Conservation (phyloP, 306 rosid species). For the Acmispon strigosus region DNA sequence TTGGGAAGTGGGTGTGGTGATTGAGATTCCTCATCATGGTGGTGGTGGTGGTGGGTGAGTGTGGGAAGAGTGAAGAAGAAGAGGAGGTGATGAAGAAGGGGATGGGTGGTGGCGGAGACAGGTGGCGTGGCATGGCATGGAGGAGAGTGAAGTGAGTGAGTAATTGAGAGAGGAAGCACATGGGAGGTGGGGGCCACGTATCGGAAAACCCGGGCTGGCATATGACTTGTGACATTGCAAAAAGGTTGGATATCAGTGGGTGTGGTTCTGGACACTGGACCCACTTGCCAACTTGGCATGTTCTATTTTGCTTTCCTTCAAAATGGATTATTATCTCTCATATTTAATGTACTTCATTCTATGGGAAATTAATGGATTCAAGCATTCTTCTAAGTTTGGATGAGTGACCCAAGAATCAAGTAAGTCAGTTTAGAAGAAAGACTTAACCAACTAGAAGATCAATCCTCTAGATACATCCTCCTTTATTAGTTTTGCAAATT, state of each 20-base stretch:
- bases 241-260: neutral
- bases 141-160: neutral
- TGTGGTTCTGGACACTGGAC: neutral
- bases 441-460: no score
- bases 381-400: no score
- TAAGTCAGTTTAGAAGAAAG: no score
- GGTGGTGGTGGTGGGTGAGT: neutral
- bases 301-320: neutral
- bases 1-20: neutral
- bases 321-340: no score
- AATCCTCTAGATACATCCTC: no score
- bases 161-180: conserved; percentile 13
- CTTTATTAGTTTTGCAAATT: no score
- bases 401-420: no score
- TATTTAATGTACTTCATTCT: no score
- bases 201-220: conserved; percentile 21
- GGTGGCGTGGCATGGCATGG: neutral
- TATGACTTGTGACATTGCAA: neutral
- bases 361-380: no score
- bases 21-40: neutral
- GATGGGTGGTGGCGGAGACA: no score
- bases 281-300: neutral
- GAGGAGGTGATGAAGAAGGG: neutral
- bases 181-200: conserved; percentile 34
- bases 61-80: neutral